A percentile compares a stretch with the other conserved stretches of the same genome.
Evolutionary conservation across 495 filamentous ascomycete species (phyloP).

Genomic region (Annulohypoxylon stygium): DNA sequence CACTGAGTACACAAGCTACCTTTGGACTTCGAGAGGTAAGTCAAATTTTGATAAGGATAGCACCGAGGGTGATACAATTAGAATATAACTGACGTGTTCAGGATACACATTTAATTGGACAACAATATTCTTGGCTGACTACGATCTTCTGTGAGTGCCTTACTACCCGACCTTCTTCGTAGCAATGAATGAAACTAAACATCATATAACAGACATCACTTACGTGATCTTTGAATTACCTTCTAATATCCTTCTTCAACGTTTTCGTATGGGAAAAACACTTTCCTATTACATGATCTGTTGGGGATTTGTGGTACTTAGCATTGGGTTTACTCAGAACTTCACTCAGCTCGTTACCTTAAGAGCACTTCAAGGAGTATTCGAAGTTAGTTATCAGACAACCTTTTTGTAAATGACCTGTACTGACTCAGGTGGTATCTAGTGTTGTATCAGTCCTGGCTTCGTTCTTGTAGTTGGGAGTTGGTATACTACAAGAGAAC

Average conservation of each 20-base stretch:
- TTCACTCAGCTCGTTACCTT: slow-evolving; percentile 51
- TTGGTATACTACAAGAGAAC: slow-evolving; percentile 57
- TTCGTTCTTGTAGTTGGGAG: slow-evolving; percentile 54
- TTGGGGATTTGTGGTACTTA: slow-evolving; percentile 50
- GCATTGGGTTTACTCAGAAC: slow-evolving; percentile 52
- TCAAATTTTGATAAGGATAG: background rate
- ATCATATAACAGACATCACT: slow-evolving; percentile 35
- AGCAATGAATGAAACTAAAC: no score
- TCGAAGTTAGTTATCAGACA: slow-evolving; percentile 32
- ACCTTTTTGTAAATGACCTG: no score
- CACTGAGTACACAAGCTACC: no score
- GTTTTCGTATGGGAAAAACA: slow-evolving; percentile 51
- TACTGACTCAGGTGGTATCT: no score
- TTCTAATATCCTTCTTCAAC: slow-evolving; percentile 49
- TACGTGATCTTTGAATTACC: slow-evolving; percentile 53
- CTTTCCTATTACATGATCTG: slow-evolving; percentile 53
- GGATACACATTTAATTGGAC: background rate
- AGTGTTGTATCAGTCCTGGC: slow-evolving; percentile 56
- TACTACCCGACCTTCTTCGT: background rate
- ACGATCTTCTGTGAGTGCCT: background rate
- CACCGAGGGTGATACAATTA: background rate
- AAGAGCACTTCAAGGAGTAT: slow-evolving; percentile 54
- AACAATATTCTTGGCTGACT: no score
- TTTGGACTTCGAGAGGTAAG: no score
- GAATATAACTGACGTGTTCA: background rate